These are phyloP conservation scores for Cutaneotrichosporon sp. DNA, from an alignment of 1,284 basidiomycete species.

Conservation along the genomic window DNA sequence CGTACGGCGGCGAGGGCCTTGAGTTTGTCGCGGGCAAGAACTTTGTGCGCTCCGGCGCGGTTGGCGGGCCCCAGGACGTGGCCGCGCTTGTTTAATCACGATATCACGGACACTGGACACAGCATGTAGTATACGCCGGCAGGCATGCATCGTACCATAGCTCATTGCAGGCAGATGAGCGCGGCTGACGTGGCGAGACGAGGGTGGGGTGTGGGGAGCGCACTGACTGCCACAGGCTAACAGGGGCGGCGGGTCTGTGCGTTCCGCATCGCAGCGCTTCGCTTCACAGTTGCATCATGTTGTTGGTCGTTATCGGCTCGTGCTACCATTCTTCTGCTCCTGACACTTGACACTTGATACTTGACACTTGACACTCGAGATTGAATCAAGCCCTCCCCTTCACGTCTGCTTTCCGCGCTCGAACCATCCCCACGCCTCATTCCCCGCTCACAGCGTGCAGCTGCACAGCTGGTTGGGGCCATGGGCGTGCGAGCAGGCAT, in stretches of 20 bases:
- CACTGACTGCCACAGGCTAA: too few species aligned
- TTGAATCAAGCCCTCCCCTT: too few species aligned
- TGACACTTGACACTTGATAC: too few species aligned
- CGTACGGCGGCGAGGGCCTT: constrained; percentile 90
- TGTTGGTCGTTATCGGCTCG: not conserved
- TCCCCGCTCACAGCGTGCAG: not conserved
- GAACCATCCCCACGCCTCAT: too few species aligned
- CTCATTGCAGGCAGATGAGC: too few species aligned
- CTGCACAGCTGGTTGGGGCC: not conserved
- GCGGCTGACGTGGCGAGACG: too few species aligned
- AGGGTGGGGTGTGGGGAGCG: too few species aligned
- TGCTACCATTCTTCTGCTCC: too few species aligned
- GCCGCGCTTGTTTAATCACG: constrained; percentile 13
- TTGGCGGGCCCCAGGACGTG: constrained; percentile 35
- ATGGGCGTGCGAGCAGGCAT: not conserved
- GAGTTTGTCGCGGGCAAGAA: constrained; percentile 75
- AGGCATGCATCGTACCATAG: constrained; percentile 8
- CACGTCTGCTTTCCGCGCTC: too few species aligned
- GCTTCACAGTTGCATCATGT: not conserved
- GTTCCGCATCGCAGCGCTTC: too few species aligned
- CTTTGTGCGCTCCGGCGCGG: constrained; percentile 60
- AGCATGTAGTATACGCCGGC: constrained; percentile 4
- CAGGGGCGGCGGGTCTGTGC: too few species aligned
- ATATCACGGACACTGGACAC: constrained; percentile 5
- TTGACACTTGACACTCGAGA: too few species aligned